Evolutionary conservation across 768 basidiomycete species (phyloP), one percentile per base, ranked within the genome.

Genomic region (Gautieria morchelliformis): DNA sequence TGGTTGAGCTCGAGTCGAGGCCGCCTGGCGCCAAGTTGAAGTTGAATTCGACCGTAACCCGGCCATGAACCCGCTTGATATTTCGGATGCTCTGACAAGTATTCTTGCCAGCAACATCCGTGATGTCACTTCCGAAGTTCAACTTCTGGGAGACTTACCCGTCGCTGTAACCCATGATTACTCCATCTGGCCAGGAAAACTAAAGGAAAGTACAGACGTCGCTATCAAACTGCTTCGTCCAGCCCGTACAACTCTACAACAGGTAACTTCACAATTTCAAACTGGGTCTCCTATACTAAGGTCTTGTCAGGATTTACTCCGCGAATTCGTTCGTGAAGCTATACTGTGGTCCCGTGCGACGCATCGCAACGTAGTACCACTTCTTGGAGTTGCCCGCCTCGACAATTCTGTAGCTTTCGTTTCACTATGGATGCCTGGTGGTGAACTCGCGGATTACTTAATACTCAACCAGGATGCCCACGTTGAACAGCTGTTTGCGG

Each of bases 351-450:
- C 35, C 30, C 30, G 11, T 22, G 56, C 46, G 10, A 48, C 32
- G 32, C 45, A 37, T 15, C 56, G 48, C 9, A 81, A 84, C 57
- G 72, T 84, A 48, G 75, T 76, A 39, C 77, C 75, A 45, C 66
- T 84, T 27, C 78, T 76, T 54, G 83, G 83, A 2, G 73, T 84
- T 56, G 66, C 80, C 15, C 78, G 79, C 60, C 72, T 73, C 4
- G 67, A 71, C 32, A 71, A 74, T 35, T 77, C 78, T 49, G 72
- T 84, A 30, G 82, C 77, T n/a, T 83, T 84, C 80, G 79, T 84
- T 0, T 83, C 83, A 4, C 77, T 78, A 3, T 85, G 82, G 81
- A 83, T 80, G 63, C 72, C 74, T 32, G 81, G 83, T 51, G 83
- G 83, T 11, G 80, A 76, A 7, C 70, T 83, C 51, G 72, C 70